Conservation (phyloP, 1,284 basidiomycete species). For the Cutaneotrichosporon mucoides region DNA sequence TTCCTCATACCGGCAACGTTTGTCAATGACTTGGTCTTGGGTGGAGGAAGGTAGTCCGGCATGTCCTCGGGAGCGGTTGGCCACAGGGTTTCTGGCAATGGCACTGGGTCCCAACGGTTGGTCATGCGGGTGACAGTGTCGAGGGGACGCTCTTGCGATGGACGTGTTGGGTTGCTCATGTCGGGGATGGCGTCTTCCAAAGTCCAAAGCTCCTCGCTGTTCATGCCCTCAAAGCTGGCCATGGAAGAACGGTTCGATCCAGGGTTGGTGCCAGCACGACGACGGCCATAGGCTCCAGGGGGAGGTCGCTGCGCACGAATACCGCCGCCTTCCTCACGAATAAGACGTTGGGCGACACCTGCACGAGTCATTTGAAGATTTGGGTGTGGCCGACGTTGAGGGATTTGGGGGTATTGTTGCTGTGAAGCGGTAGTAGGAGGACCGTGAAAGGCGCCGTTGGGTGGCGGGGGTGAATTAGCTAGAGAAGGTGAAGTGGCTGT, state of each 20-base stretch:
- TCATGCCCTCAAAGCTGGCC: constrained; percentile 29
- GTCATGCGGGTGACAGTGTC: constrained; percentile 44
- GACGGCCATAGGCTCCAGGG: constrained; percentile 10
- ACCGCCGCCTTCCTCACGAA: constrained; percentile 6
- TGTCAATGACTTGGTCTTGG: constrained; percentile 36
- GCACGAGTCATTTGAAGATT: constrained; percentile 20
- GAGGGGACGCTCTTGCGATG: constrained; percentile 41
- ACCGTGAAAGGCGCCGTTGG: no score
- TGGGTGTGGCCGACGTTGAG: constrained; percentile 11
- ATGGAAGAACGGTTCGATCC: constrained; percentile 32
- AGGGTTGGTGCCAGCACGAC: constrained; percentile 8
- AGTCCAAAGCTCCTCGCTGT: constrained; percentile 42
- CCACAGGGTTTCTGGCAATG: constrained; percentile 28
- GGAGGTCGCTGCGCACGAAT: neutral
- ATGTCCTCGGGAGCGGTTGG: constrained; percentile 30
- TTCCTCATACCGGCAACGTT: constrained; percentile 27
- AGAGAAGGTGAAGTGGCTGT: neutral
- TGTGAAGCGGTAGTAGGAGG: neutral
- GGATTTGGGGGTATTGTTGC: neutral
- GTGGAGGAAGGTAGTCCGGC: constrained; percentile 17
- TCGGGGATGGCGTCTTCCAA: constrained; percentile 36
- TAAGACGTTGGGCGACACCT: constrained; percentile 9
- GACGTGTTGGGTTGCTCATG: constrained; percentile 44
- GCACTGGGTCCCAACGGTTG: constrained; percentile 22
- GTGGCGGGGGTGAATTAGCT: neutral